phyloP scores from a whole-genome alignment of 345 rosid species.

The Kandelia obovata region DNA sequence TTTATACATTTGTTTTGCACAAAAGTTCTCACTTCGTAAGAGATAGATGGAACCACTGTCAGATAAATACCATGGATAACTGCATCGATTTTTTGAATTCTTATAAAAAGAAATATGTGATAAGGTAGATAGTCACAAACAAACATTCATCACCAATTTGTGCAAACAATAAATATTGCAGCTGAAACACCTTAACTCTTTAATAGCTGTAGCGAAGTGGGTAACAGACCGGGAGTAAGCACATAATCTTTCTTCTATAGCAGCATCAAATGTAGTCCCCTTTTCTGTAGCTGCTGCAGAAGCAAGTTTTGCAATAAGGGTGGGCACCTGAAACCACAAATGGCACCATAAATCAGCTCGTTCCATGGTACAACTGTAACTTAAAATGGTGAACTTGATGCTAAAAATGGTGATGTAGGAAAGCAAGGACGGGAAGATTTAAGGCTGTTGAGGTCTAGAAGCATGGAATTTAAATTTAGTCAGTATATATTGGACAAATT shows the following conservation, averaged over 20 bases:
- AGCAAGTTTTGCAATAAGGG: slow-evolving; percentile 80
- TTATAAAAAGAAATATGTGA: not conserved
- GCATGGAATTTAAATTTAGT: too few species aligned
- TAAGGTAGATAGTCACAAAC: not conserved
- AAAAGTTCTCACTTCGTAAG: too few species aligned
- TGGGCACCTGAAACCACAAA: slow-evolving; percentile 49
- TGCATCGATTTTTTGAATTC: too few species aligned
- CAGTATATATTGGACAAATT: too few species aligned
- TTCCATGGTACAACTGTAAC: not conserved
- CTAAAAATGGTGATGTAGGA: too few species aligned
- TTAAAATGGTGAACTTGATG: too few species aligned
- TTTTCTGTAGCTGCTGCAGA: slow-evolving; percentile 75
- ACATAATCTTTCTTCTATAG: slow-evolving; percentile 79
- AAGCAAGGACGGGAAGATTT: too few species aligned
- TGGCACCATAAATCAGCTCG: not conserved
- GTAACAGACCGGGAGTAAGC: slow-evolving; percentile 89
- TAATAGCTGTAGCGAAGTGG: slow-evolving; percentile 86
- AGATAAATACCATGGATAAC: too few species aligned
- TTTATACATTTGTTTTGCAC: too few species aligned
- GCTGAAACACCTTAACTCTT: slow-evolving; percentile 47
- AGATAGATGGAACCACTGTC: too few species aligned
- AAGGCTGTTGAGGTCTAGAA: too few species aligned
- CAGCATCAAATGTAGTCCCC: slow-evolving; percentile 63
- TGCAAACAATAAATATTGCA: not conserved
- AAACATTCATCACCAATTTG: not conserved